phyloP scores from a whole-genome alignment of 495 filamentous ascomycete genomes.

The Chaetomium tenue region DNA sequence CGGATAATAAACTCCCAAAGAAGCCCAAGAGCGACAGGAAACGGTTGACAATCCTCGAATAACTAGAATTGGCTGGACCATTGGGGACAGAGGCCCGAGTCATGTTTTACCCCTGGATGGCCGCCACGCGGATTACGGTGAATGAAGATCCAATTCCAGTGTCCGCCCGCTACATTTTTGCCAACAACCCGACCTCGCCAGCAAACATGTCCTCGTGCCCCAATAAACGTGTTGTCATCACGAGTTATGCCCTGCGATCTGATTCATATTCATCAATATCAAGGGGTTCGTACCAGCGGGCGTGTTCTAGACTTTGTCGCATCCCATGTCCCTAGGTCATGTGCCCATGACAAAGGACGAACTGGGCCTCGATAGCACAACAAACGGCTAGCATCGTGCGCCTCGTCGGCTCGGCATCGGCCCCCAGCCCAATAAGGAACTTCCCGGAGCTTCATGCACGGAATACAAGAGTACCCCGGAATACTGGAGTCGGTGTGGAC shows the following conservation, averaged over 20 bases:
- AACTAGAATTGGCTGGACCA: too few species aligned
- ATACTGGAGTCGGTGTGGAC: conserved; percentile 9
- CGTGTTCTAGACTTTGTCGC: not conserved
- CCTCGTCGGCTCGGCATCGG: not conserved
- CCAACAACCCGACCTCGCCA: not conserved
- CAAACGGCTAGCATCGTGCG: not conserved
- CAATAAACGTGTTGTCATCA: not conserved
- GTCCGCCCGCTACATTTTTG: not conserved
- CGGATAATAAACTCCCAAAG: too few species aligned
- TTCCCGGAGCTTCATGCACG: not conserved
- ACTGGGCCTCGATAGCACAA: not conserved
- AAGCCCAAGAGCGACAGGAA: too few species aligned
- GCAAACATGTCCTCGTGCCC: conserved; percentile 5
- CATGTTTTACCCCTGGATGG: too few species aligned
- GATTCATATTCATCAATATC: not conserved
- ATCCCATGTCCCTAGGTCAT: conserved; percentile 14
- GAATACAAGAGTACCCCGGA: not conserved
- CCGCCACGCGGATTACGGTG: too few species aligned
- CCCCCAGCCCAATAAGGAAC: not conserved
- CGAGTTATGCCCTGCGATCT: not conserved
- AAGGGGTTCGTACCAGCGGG: not conserved
- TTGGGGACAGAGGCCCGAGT: too few species aligned
- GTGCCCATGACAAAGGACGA: conserved; percentile 5
- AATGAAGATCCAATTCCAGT: not conserved
- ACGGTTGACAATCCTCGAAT: too few species aligned